Percentiles rank a stretch among this genome's conserved stretches.
Conservation (phyloP, 768 basidiomycete species). For the Termitomyces heimii region DNA sequence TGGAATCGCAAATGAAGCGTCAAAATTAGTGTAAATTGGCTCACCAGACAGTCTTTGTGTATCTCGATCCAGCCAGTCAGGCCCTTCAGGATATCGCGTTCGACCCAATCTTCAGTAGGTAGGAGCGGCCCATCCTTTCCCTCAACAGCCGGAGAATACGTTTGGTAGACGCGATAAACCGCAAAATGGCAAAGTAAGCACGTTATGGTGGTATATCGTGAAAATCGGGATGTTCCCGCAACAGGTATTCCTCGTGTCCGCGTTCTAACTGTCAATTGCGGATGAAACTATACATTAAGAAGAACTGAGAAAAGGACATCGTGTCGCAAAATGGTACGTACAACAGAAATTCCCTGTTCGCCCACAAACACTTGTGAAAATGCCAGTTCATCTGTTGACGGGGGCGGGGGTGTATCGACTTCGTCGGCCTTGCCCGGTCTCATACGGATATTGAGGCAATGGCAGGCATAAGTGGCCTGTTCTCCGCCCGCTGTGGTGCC, state of each 20-base stretch:
- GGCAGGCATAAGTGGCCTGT: constrained; percentile 44
- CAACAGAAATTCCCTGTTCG: constrained; percentile 61
- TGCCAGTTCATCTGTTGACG: constrained; percentile 26
- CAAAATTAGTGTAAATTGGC: constrained; percentile 23
- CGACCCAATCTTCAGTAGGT: constrained; percentile 73
- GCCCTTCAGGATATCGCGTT: constrained; percentile 65
- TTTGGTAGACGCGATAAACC: constrained; percentile 66
- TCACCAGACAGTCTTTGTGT: constrained; percentile 58
- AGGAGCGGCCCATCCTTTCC: constrained; percentile 58
- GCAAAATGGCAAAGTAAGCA: constrained; percentile 63
- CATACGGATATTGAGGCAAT: constrained; percentile 68
- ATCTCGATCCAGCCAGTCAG: constrained; percentile 71
- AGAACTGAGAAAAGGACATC: constrained; percentile 9
- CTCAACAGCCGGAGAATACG: constrained; percentile 50
- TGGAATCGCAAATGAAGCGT: constrained; percentile 3
- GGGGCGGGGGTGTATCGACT: constrained; percentile 28
- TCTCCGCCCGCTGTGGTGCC: constrained; percentile 17
- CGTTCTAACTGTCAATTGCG: constrained; percentile 64
- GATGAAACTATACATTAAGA: constrained; percentile 49
- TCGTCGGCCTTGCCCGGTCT: constrained; percentile 27
- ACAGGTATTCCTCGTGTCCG: constrained; percentile 40
- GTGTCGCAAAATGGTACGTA: constrained; percentile 27
- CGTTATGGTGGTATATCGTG: constrained; percentile 57
- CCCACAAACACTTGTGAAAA: constrained; percentile 57
- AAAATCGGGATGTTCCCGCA: constrained; percentile 39